Percentiles rank a stretch among this genome's conserved stretches.
phyloP scores from a whole-genome alignment of 202 grass and related monocot species.

The Panicum hallii region DNA sequence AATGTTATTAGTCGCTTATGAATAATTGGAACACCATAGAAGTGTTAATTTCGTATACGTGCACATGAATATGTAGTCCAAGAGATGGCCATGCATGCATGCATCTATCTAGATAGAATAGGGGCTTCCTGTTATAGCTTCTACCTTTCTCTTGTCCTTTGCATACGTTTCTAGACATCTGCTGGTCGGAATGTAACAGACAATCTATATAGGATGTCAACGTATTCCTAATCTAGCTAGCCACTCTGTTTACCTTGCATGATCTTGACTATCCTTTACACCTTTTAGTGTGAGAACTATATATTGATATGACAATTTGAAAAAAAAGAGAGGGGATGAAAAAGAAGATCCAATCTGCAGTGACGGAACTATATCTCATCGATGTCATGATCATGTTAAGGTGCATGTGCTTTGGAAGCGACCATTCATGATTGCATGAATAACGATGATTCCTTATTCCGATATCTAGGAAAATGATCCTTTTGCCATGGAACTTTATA shows the following conservation, averaged over 20 bases:
- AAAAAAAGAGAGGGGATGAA: background rate
- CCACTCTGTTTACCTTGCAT: background rate
- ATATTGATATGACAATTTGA: constrained; percentile 33
- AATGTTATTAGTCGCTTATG: background rate
- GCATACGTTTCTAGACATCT: background rate
- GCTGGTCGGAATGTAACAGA: background rate
- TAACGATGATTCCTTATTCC: background rate
- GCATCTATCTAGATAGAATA: background rate
- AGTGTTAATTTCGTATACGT: background rate
- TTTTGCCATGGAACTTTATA: background rate
- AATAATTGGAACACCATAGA: background rate
- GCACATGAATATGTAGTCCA: background rate
- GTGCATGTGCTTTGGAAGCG: background rate
- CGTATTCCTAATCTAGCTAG: background rate
- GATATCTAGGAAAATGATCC: constrained; percentile 6
- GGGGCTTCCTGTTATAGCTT: background rate
- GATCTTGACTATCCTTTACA: constrained; percentile 1
- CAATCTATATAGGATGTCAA: background rate
- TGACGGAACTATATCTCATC: background rate
- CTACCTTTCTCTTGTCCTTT: background rate
- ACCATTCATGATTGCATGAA: background rate
- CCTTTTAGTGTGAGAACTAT: constrained; percentile 2
- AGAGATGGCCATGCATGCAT: background rate
- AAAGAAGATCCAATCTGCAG: background rate
- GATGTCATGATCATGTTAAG: background rate